Conservation (phyloP, 2,329 filamentous ascomycete species). For the Xylaria sp. region DNA sequence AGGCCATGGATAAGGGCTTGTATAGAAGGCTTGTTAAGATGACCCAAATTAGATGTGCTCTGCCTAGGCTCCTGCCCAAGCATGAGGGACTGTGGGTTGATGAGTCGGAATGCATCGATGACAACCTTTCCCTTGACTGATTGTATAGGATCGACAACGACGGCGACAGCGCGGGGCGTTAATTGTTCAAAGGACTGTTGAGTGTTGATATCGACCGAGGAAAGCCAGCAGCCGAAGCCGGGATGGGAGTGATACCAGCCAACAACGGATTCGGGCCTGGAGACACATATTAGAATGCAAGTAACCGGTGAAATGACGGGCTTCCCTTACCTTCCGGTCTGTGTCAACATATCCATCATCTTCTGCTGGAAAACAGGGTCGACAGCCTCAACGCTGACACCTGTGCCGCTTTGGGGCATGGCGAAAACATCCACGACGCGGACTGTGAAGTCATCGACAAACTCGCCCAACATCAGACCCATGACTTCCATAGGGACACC, state of each 20-base stretch:
- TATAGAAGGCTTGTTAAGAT: slow-evolving; percentile 99
- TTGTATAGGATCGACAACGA: slow-evolving; percentile 98
- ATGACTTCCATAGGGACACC: slow-evolving; percentile 99
- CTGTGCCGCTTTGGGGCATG: slow-evolving; percentile 98
- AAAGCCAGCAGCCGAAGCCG: slow-evolving; percentile 98
- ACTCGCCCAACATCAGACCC: slow-evolving; percentile 98
- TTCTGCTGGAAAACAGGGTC: slow-evolving; percentile 99
- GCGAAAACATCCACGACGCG: slow-evolving; percentile 98
- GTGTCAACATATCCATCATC: slow-evolving; percentile 99
- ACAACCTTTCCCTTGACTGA: slow-evolving; percentile 99
- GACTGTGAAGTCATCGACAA: slow-evolving; percentile 98
- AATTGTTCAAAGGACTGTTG: slow-evolving; percentile 99
- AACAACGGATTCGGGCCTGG: slow-evolving; percentile 91
- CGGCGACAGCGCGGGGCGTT: slow-evolving; percentile 92
- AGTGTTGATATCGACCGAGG: slow-evolving; percentile 98
- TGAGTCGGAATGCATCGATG: slow-evolving; percentile 97
- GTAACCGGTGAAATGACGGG: slow-evolving; percentile 1
- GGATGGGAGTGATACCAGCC: slow-evolving; percentile 99
- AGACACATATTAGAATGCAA: slow-evolving; percentile 10
- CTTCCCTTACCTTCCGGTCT: slow-evolving; percentile 82
- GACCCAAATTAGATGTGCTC: slow-evolving; percentile 95
- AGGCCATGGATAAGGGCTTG: slow-evolving; percentile 97
- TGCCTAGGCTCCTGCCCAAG: slow-evolving; percentile 97
- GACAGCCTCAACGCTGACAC: slow-evolving; percentile 96
- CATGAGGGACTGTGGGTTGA: slow-evolving; percentile 97